A percentile compares a stretch with the other conserved stretches of the same genome.
Evolutionary conservation across 306 rosid genomes (phyloP).

Genomic region (Sicyos baderoa): DNA sequence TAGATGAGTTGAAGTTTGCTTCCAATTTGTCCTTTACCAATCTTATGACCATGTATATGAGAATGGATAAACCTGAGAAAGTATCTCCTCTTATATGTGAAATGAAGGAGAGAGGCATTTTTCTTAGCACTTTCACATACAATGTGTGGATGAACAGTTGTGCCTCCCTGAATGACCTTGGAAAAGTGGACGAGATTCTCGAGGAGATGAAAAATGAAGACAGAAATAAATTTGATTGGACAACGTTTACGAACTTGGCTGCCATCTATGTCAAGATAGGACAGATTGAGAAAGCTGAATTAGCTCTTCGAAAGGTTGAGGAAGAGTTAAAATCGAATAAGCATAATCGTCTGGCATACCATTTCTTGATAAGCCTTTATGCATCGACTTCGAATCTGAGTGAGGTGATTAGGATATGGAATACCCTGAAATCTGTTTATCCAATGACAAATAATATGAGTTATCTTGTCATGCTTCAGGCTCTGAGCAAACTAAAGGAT

Average conservation of each 20-base stretch:
- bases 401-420: constrained; percentile 65
- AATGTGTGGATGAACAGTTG: constrained; percentile 71
- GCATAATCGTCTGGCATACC: constrained; percentile 40
- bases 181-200: constrained; percentile 39
- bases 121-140: constrained; percentile 29
- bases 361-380: constrained; percentile 55
- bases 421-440: constrained; percentile 34
- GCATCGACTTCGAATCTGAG: constrained; percentile 47
- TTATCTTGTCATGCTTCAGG: constrained; percentile 58
- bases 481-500: constrained; percentile 57
- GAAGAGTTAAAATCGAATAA: constrained; percentile 28
- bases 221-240: constrained; percentile 38
- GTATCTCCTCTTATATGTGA: constrained; percentile 39
- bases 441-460: constrained; percentile 48
- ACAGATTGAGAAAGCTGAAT: constrained; percentile 51
- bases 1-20: constrained; percentile 41
- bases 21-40: constrained; percentile 39
- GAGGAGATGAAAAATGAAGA: constrained; percentile 51
- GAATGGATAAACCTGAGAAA: constrained; percentile 43
- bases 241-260: constrained; percentile 61
- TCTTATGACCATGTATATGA: constrained; percentile 62
- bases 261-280: constrained; percentile 56
- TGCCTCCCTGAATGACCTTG: constrained; percentile 37
- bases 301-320: constrained; percentile 44
- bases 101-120: constrained; percentile 54